Evolutionary conservation across 129 eudicot species (phyloP).

Genomic region (Centaurea solstitialis): DNA sequence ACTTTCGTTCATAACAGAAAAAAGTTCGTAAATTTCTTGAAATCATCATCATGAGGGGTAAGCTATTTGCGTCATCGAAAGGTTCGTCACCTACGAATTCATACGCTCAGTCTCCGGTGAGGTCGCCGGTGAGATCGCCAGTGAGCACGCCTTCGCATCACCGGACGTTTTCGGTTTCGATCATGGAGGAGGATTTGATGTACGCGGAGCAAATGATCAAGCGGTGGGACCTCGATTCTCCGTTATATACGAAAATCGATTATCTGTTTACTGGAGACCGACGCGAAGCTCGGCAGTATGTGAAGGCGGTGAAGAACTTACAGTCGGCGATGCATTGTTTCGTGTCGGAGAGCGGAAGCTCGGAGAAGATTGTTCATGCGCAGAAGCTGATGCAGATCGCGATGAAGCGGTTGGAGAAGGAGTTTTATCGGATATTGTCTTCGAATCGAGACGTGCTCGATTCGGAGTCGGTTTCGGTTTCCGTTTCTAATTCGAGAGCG

Average conservation of each 20-base stretch:
- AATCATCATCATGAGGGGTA: conserved; percentile 34
- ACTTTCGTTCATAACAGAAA: too few species aligned
- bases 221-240: conserved; percentile 45
- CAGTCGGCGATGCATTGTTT: conserved; percentile 58
- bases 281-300: conserved; percentile 40
- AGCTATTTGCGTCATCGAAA: conserved; percentile 28
- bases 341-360: conserved; percentile 36
- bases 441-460: conserved; percentile 42
- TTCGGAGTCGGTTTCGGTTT: conserved; percentile 42
- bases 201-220: conserved; percentile 46
- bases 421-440: conserved; percentile 55
- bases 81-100: conserved; percentile 47
- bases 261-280: conserved; percentile 47
- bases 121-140: conserved; percentile 12
- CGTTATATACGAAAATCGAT: conserved; percentile 35
- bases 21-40: not conserved
- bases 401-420: conserved; percentile 74
- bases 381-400: conserved; percentile 71
- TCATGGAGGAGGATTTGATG: conserved; percentile 53
- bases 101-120: conserved; percentile 20
- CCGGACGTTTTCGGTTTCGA: conserved; percentile 37
- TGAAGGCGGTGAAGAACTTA: conserved; percentile 46
- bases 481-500: conserved; percentile 33
- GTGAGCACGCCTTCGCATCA: conserved; percentile 26
- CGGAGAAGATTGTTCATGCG: conserved; percentile 43